These are phyloP conservation scores for Polygonum aviculare DNA, from an alignment of 148 eudicot species.

Conservation along the genomic window DNA sequence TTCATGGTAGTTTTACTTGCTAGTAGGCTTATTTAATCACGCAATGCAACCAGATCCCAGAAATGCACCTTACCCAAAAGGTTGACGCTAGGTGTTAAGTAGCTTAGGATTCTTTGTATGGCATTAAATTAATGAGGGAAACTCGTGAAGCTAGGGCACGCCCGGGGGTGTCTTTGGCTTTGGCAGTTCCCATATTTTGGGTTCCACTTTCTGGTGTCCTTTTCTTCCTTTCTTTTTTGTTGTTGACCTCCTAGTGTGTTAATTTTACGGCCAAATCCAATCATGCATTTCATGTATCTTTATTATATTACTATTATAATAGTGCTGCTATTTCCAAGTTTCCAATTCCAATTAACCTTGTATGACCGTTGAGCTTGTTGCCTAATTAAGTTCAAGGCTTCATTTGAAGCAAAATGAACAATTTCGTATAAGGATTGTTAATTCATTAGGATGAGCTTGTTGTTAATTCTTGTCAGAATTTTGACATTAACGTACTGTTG, in stretches of 20 bases:
- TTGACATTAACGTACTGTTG: no score
- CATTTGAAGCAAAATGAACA: no score
- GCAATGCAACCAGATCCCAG: not conserved
- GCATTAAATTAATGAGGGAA: constrained; percentile 7
- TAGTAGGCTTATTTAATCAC: not conserved
- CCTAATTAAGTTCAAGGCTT: no score
- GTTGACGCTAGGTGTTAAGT: not conserved
- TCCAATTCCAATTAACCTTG: not conserved
- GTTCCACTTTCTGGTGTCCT: constrained; percentile 8
- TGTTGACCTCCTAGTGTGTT: not conserved
- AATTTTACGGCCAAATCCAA: not conserved
- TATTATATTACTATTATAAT: not conserved
- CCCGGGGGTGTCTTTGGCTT: not conserved
- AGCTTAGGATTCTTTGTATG: not conserved
- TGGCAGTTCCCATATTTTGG: constrained; percentile 7
- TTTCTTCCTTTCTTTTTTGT: not conserved
- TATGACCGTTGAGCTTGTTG: not conserved
- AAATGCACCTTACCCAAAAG: not conserved
- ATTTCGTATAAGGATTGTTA: no score
- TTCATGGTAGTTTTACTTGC: constrained; percentile 37
- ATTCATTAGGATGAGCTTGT: no score
- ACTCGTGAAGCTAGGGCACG: constrained; percentile 47
- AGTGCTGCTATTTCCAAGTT: not conserved
- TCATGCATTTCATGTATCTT: not conserved
- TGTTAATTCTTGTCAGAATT: no score